Percentiles rank a stretch among this genome's conserved stretches.
phyloP scores from a whole-genome alignment of 306 rosid species.

The Lupinus albus region DNA sequence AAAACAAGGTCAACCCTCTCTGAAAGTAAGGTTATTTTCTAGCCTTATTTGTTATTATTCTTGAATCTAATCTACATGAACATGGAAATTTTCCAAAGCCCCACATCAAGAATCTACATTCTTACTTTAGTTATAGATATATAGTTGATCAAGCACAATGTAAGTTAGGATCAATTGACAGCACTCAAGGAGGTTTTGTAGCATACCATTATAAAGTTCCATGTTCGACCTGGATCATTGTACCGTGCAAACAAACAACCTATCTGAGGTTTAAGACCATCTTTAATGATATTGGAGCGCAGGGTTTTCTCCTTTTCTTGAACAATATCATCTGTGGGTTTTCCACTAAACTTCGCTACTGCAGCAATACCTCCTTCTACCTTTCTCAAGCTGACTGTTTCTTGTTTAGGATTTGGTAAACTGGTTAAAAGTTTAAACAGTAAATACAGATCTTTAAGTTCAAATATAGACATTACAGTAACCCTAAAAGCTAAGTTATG shows the following conservation, averaged over 20 bases:
- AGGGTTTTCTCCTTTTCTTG: slow-evolving; percentile 58
- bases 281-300: slow-evolving; percentile 54
- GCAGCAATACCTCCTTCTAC: slow-evolving; percentile 81
- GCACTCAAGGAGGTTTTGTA: not conserved
- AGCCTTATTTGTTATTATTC: not conserved
- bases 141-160: slow-evolving; percentile 13
- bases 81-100: slow-evolving; percentile 6
- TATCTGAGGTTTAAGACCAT: slow-evolving; percentile 67
- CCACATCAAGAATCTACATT: not conserved
- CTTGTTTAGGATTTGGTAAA: slow-evolving; percentile 81
- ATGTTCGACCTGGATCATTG: slow-evolving; percentile 90
- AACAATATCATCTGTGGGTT: slow-evolving; percentile 62
- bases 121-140: not conserved
- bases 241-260: slow-evolving; percentile 95
- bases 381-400: slow-evolving; percentile 63
- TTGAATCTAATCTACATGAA: not conserved
- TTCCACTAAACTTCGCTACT: slow-evolving; percentile 81
- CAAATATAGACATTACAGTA: not conserved
- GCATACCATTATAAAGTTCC: slow-evolving; percentile 76
- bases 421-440: slow-evolving; percentile 48
- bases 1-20: slow-evolving; percentile 1
- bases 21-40: not conserved
- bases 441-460: slow-evolving; percentile 16
- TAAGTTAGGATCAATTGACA: slow-evolving; percentile 16
- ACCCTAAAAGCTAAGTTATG: not conserved